A percentile compares a stretch with the other conserved stretches of the same genome.
These are phyloP conservation scores for Monilinia laxa DNA, from an alignment of 2,329 filamentous ascomycete species.

Conservation along the genomic window DNA sequence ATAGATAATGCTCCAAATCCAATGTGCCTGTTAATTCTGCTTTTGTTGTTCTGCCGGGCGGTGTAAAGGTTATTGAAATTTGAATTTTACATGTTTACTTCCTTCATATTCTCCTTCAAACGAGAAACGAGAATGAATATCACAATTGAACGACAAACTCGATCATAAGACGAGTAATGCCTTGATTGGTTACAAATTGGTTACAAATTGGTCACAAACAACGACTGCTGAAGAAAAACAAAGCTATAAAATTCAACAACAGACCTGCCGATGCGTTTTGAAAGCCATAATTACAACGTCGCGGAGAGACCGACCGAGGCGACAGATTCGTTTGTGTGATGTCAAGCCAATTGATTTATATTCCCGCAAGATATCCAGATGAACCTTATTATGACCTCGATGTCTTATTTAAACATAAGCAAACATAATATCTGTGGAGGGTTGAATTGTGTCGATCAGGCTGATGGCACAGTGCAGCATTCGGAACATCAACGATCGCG, in stretches of 20 bases:
- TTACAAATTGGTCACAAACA: no score
- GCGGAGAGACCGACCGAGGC: no score
- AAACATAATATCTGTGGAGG: neutral
- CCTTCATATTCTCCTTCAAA: no score
- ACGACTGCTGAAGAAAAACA: no score
- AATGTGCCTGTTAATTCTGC: neutral
- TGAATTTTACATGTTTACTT: no score
- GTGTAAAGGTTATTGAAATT: neutral
- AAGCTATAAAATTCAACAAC: neutral
- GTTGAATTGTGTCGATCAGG: neutral
- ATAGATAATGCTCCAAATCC: no score
- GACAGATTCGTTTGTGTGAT: neutral
- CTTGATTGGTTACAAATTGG: no score
- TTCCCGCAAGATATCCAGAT: neutral
- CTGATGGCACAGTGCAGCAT: neutral
- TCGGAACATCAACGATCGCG: neutral
- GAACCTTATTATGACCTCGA: neutral
- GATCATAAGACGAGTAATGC: neutral
- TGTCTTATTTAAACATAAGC: neutral
- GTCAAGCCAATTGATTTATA: neutral
- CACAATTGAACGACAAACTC: neutral
- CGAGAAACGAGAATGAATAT: neutral
- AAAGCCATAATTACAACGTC: neutral
- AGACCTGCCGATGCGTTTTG: neutral
- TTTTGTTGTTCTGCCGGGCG: constrained; percentile 14